Conservation (phyloP, 352 stramenopile species). For the Pythium vanterpoolii region DNA sequence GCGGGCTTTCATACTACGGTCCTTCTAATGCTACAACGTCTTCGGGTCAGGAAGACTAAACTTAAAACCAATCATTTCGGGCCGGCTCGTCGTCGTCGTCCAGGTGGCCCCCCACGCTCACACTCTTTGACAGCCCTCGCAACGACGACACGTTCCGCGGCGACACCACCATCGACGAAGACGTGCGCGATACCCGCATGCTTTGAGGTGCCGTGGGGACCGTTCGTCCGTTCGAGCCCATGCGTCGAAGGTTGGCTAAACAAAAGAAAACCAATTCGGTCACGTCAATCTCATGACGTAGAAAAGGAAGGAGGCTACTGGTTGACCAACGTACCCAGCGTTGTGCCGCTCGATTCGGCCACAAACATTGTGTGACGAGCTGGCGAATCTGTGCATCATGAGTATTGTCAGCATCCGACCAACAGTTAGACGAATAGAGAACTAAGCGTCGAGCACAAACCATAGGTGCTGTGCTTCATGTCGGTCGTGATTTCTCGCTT, state of each 20-base stretch:
- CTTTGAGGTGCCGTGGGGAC: constrained; percentile 28
- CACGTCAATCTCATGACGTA: not conserved
- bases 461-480: constrained; percentile 37
- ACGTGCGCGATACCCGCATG: constrained; percentile 42
- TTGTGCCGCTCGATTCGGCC: constrained; percentile 30
- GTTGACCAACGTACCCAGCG: constrained; percentile 27
- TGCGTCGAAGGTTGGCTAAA: constrained; percentile 55
- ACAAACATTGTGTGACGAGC: constrained; percentile 48
- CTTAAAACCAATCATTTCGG: constrained; percentile 76
- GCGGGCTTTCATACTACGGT: constrained; percentile 22
- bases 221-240: constrained; percentile 40
- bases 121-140: constrained; percentile 68
- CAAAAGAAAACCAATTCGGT: not conserved
- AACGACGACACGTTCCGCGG: constrained; percentile 34
- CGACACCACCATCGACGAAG: constrained; percentile 50
- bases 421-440: not conserved
- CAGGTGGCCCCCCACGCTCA: constrained; percentile 50
- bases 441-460: constrained; percentile 29
- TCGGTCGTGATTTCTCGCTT: constrained; percentile 27
- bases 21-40: constrained; percentile 29
- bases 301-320: not conserved
- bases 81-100: constrained; percentile 68
- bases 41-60: constrained; percentile 21
- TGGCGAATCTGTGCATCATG: constrained; percentile 23
- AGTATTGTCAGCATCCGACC: not conserved